Evolutionary conservation across 305 asterid species (phyloP).

Genomic region (Salvia sclarea): DNA sequence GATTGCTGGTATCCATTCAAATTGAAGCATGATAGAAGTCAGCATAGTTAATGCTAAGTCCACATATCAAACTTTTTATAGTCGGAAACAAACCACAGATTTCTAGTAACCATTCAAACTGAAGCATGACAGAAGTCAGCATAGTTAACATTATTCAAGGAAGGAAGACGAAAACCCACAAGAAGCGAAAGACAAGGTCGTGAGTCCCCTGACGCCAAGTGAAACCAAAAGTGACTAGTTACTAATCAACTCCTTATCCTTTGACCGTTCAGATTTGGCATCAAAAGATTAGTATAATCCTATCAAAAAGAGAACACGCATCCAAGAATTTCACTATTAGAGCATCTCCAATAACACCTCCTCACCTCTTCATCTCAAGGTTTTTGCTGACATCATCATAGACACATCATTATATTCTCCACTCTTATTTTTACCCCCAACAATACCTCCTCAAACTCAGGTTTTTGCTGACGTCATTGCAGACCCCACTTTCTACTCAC

Average conservation of each 20-base stretch:
- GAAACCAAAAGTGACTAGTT: neutral
- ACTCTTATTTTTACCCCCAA: no score
- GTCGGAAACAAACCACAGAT: conserved; percentile 5
- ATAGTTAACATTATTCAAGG: neutral
- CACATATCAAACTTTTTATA: neutral
- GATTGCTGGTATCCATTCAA: neutral
- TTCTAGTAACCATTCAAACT: neutral
- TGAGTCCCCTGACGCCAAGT: conserved; percentile 6
- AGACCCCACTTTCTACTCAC: no score
- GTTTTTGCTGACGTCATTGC: no score
- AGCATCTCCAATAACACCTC: no score
- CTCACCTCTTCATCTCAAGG: no score
- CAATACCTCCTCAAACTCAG: no score
- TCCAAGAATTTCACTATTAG: neutral
- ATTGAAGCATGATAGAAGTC: neutral
- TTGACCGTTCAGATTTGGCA: neutral
- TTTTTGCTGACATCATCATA: no score
- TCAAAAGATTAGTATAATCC: neutral
- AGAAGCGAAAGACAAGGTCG: neutral
- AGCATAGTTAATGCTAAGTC: neutral
- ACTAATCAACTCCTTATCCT: neutral
- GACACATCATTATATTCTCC: no score
- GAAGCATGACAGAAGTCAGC: neutral
- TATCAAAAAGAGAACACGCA: neutral
- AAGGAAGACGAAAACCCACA: neutral